Evolutionary conservation across 2,329 filamentous ascomycete species (phyloP).

Genomic region (Rhinocladiella mackenziei): DNA sequence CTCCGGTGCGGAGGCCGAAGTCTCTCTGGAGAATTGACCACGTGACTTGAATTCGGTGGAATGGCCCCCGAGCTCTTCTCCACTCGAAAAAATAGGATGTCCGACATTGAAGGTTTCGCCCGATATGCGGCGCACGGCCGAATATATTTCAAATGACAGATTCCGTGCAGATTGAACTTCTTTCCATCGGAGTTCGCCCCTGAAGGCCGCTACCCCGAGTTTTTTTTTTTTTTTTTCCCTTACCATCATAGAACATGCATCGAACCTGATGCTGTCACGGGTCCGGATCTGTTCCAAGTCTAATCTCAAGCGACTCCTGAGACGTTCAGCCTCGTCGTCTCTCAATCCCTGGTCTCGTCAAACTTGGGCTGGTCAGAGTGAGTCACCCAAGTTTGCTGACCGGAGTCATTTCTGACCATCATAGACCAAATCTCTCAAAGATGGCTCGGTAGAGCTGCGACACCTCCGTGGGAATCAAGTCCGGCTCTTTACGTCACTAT

Average conservation of each 20-base stretch:
- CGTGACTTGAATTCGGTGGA: too few species aligned
- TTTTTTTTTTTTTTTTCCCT: neutral
- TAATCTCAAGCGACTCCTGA: constrained; percentile 1
- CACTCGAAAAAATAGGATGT: too few species aligned
- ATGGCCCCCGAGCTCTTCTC: too few species aligned
- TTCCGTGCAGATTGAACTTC: too few species aligned
- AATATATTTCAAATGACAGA: too few species aligned
- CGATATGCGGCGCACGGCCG: too few species aligned
- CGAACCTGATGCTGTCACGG: constrained; percentile 16
- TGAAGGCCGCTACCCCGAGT: too few species aligned
- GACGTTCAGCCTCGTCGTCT: constrained; percentile 3
- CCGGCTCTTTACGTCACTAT: constrained; percentile 31
- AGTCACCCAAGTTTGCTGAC: neutral
- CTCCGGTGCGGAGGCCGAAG: too few species aligned
- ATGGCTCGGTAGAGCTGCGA: constrained; percentile 7
- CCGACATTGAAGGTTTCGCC: too few species aligned
- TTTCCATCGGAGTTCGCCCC: too few species aligned
- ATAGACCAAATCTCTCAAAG: neutral
- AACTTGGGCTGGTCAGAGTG: neutral
- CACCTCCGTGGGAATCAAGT: neutral
- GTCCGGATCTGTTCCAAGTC: constrained; percentile 3
- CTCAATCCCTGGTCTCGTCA: neutral
- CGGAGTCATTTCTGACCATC: constrained; percentile 4
- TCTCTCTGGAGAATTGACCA: too few species aligned
- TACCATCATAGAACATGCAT: too few species aligned